phyloP scores from a whole-genome alignment of 2,329 filamentous ascomycete genomes.

The Calonectria leucothoes region DNA sequence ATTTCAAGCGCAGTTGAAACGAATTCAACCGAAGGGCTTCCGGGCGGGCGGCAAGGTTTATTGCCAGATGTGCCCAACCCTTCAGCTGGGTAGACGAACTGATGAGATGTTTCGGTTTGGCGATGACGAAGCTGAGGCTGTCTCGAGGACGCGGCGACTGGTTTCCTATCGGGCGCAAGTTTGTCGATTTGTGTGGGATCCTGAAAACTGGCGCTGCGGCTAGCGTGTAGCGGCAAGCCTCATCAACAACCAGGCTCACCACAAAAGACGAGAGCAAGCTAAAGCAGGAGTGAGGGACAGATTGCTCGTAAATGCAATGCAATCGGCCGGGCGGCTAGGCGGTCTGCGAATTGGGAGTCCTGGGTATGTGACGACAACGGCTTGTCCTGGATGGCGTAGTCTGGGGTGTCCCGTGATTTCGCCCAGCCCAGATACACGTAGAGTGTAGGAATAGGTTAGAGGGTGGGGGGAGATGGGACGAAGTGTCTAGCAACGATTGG shows the following conservation, averaged over 20 bases:
- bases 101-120: background rate
- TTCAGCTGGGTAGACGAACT: background rate
- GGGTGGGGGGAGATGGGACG: conserved; percentile 41
- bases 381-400: conserved; percentile 29
- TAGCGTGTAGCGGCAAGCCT: conserved; percentile 19
- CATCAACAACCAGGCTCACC: conserved; percentile 10
- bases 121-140: conserved; percentile 9
- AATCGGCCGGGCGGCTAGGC: conserved; percentile 19
- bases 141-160: conserved; percentile 8
- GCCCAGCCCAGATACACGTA: conserved; percentile 33
- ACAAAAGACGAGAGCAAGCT: conserved; percentile 8
- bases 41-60: conserved; percentile 25
- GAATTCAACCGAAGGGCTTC: conserved; percentile 6
- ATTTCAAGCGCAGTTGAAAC: background rate
- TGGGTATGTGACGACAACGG: conserved; percentile 29
- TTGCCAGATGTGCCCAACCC: conserved; percentile 24
- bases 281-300: conserved; percentile 8
- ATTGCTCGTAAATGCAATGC: conserved; percentile 7
- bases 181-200: background rate
- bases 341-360: conserved; percentile 32
- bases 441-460: conserved; percentile 36
- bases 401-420: conserved; percentile 32
- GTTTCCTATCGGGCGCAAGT: conserved; percentile 11
- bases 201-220: conserved; percentile 6
- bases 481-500: conserved; percentile 36